Evolutionary conservation across 2,329 filamentous ascomycete genomes (phyloP), one percentile per base, ranked within the genome.

Genomic region (Endothia cerciana): DNA sequence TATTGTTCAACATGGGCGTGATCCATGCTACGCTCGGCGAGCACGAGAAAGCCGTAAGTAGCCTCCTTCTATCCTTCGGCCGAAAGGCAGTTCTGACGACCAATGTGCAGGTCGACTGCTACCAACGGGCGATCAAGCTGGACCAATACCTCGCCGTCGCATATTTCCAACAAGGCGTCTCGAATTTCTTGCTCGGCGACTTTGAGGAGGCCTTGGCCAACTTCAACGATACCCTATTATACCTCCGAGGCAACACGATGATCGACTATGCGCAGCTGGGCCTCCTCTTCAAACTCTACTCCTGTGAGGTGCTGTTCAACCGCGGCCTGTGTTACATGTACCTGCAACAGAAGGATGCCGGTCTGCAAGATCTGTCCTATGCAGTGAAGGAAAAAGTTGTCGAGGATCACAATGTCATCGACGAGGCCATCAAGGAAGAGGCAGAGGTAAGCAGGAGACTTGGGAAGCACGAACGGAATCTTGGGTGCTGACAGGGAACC

Each of bases 231-330:
- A 97, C 95, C 0, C 83, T 99, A 49, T 82, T 97, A 51, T 98
- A 98, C 78, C 86, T 99, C 56, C 88, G 95, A 74, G 95, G 95
- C 69, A 98, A 99, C 81, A 94, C 93, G 65, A 92, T 95, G 80
- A 99, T 99, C 79, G 94, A 99, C 79, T 99, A 99, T 78, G 93
- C 97, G 68, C 95, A 99, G 77, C 80, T 99, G 59, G 95, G 95
- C 25, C 86, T 99, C 55, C 91, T 96, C 66, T 99, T 98, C 83
- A 97, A 97, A 78, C 83, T 99, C 13, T 98, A 94, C 78, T 97
- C 95, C 1, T 99, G 95, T 80, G 95, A 99, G 75, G 94, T 97
- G 2, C 84, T 99, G 33, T 99, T 99, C 83, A 99, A 99, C 78
- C 89, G 95, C 62, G 95, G 95, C 66, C 84, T 99, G 65, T 98